A percentile compares a stretch with the other conserved stretches of the same genome.
Conservation (phyloP, 2,329 filamentous ascomycete species). For the Zalaria obscura region DNA sequence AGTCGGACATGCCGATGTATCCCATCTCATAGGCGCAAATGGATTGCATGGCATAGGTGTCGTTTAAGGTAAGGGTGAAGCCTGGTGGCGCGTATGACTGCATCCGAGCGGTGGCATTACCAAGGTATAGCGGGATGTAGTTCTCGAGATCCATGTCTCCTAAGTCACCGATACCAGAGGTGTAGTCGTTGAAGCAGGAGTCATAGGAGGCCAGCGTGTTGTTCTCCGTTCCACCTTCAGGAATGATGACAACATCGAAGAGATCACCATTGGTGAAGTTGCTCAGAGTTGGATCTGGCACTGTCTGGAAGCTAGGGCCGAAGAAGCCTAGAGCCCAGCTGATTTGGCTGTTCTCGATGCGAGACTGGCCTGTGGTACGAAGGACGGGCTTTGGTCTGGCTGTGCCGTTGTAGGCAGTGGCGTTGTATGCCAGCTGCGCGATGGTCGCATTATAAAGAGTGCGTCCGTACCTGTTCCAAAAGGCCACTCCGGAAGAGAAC, state of each 20-base stretch:
- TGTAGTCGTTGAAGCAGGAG: conserved; percentile 30
- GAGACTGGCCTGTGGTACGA: conserved; percentile 38
- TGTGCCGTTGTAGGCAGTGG: conserved; percentile 33
- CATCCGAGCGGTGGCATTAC: conserved; percentile 30
- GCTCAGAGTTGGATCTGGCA: conserved; percentile 23
- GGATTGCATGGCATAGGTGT: conserved; percentile 34
- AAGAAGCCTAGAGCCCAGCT: conserved; percentile 40
- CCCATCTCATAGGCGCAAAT: conserved; percentile 41
- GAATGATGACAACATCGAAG: conserved; percentile 36
- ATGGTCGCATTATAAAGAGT: conserved; percentile 35
- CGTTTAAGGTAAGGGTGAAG: conserved; percentile 34
- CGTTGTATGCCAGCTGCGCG: conserved; percentile 35
- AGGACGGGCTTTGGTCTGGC: conserved; percentile 35
- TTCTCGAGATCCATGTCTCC: conserved; percentile 27
- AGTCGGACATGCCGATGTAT: conserved; percentile 35
- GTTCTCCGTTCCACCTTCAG: conserved; percentile 36
- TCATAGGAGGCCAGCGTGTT: conserved; percentile 40
- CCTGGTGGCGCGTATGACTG: conserved; percentile 31
- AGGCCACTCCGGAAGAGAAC: conserved; percentile 33
- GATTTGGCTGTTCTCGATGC: conserved; percentile 41
- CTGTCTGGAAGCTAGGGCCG: conserved; percentile 28
- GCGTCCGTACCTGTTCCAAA: conserved; percentile 42
- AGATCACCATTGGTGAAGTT: conserved; percentile 23
- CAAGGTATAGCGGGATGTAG: conserved; percentile 34
- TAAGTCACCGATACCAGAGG: conserved; percentile 21